Percentiles rank a stretch among this genome's conserved stretches.
phyloP scores from a whole-genome alignment of 2,329 filamentous ascomycete genomes.

The Berkeleyomyces basicola region DNA sequence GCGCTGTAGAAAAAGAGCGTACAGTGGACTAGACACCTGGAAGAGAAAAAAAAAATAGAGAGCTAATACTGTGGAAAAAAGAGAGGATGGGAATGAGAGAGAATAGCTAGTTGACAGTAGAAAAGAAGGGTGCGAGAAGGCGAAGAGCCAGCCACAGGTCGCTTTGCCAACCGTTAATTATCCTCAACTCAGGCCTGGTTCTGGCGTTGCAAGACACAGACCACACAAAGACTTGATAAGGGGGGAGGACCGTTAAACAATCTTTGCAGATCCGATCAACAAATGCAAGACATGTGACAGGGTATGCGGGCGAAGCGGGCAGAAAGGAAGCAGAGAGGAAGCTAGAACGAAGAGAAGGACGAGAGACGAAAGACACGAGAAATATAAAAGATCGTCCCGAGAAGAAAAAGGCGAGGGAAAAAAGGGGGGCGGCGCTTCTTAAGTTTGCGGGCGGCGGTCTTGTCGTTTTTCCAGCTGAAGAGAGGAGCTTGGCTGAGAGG shows the following conservation, averaged over 20 bases:
- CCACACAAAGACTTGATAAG: background rate
- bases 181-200: background rate
- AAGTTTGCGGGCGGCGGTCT: too few relatives aligned
- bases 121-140: too few relatives aligned
- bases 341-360: background rate
- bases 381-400: background rate
- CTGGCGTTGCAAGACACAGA: background rate
- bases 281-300: background rate
- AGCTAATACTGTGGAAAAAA: background rate
- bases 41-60: background rate
- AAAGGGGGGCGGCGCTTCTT: background rate
- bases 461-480: too few relatives aligned
- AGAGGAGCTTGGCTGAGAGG: too few relatives aligned
- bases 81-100: background rate
- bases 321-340: background rate
- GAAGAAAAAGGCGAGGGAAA: background rate
- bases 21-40: background rate
- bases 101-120: too few relatives aligned
- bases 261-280: slow-evolving; percentile 1
- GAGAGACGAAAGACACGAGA: background rate
- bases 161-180: background rate
- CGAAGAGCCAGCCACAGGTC: background rate
- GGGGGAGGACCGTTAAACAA: background rate
- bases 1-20: too few relatives aligned
- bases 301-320: background rate